Evolutionary conservation across 331 rosid genomes (phyloP), one percentile per base, ranked within the genome.

Genomic region (Erythrophleum ivorense): DNA sequence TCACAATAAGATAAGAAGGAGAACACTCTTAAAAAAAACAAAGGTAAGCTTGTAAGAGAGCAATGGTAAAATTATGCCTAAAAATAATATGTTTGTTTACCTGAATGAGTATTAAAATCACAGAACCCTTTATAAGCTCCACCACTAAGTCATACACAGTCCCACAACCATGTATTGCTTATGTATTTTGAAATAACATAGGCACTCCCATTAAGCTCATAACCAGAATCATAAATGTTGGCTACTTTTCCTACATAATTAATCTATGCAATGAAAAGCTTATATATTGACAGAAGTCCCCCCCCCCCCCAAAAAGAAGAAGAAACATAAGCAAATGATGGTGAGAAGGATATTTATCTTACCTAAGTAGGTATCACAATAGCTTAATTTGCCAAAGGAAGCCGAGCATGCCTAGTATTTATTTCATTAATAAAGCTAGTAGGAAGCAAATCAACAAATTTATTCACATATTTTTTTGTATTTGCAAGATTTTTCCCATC

Each of bases 111-210:
- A 90, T 93, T 97, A 74, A 96, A 96, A 84, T 93, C 94, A 72
- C 98, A 93, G 78, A 93, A 96, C 38, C 99, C 98, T 80, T 97
- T 97, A 64, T 96, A 96, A 72, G 99, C 99, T 71, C 99, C 99
- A 52, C 99, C 99, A 72, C 98, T 93, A 66, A 96, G 98, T 77
- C 99, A 86, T 46, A 96, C 97, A 72, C 95, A 98, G 73, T 96
- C 99, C 99, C 99, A 93, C 84, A 96, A 83, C 99, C 99, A 93
- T 45, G 99, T 90, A 86, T 91, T 93, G 82, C 97, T 84, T 57
- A 96, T 92, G 90, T 88, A 76, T 84, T 96, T 96, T 33, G 97
- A 89, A 85, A 96, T 91, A 76, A 96, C 99, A 90, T 93, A 87
- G 6, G 98, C 97, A 84, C 98, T 96, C 73, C 98, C 97, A 78